Percentiles rank a stretch among this genome's conserved stretches.
Evolutionary conservation across 805 yeast genomes (phyloP).

Genomic region (Ogataea ganodermae): DNA sequence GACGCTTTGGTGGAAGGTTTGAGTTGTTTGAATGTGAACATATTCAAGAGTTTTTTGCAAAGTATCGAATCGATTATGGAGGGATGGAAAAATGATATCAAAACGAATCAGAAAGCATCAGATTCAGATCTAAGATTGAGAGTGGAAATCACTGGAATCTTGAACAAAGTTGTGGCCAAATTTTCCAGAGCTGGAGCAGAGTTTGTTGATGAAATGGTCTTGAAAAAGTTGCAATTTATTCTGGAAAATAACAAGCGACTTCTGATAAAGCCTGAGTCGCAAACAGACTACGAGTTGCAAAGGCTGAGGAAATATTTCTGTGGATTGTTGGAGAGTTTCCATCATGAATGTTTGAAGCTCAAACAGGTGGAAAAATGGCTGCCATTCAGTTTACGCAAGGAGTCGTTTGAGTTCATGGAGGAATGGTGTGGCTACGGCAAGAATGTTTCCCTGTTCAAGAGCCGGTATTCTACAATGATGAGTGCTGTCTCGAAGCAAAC

Average conservation of each 20-base stretch:
- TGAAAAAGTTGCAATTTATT: conserved; percentile 61
- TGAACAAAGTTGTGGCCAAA: conserved; percentile 66
- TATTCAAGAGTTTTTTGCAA: conserved; percentile 79
- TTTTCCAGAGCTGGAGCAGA: conserved; percentile 54
- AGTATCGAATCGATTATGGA: conserved; percentile 63
- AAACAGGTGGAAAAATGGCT: conserved; percentile 57
- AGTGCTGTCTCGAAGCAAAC: conserved; percentile 38
- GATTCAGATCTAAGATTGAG: conserved; percentile 42
- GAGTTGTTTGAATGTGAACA: conserved; percentile 87
- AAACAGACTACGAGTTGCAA: conserved; percentile 70
- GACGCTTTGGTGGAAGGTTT: conserved; percentile 90
- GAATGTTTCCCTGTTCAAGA: conserved; percentile 56
- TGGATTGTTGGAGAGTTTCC: conserved; percentile 76
- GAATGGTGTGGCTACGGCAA: conserved; percentile 96
- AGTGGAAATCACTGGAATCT: conserved; percentile 75
- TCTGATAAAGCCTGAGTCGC: conserved; percentile 53
- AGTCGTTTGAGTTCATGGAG: conserved; percentile 77
- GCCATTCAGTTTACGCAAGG: conserved; percentile 84
- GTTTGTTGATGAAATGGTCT: conserved; percentile 66
- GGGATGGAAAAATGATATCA: conserved; percentile 53
- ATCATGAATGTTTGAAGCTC: conserved; percentile 50
- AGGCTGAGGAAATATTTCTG: conserved; percentile 80
- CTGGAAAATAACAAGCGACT: conserved; percentile 64
- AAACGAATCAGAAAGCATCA: conserved; percentile 31
- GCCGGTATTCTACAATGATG: conserved; percentile 63